Base-by-base conservation (phyloP, 208 protist species). In the Leishmania lainsoni region DNA sequence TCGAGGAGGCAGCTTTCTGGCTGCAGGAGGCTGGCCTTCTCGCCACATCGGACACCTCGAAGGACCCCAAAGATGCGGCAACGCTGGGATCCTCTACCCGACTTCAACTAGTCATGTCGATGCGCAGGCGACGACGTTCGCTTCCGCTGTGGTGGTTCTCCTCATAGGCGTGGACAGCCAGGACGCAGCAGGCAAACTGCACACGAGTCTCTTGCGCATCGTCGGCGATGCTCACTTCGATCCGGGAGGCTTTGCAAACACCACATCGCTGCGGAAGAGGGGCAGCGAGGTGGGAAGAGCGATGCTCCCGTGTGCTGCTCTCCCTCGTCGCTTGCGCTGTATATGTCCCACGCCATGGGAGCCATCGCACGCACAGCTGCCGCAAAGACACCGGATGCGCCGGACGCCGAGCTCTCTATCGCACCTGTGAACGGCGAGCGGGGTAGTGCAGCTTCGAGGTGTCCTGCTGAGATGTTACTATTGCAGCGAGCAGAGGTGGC, bases 131-230 rank as follows among this genome's bases (percentile, higher is more conserved):
- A 22, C 35, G 74, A 68, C 71, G 10, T 35, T 9, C 1, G 20
- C 26, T 63, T 29, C 54, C 29, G 6, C 54, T 20, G 45, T 59
- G 0, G 14, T 52, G 6, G 69, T 86, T 5, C 32, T 86, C 2
- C 29, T 86, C 10, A 9, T 86, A 2, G 74, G 74, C 14, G 82
- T 86, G 51, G 65, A 80, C 49, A 74, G 65, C 20, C 73, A 82
- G 66, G 82, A 81, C 52, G 82, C 65, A 3, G 69, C 65, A 16
- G 82, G 82, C 6, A 74, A 56, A 12, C 59, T 86, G 48, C 82
- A 82, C 78, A 68, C 65, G 56, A 58, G 77, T 4, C 78, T 86
- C 5, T 45, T 86, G 32, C 82, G 82, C 26, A 71, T 86, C 20
- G 48, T 86, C 14, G 16, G 56, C 74, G 82, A 86, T 20, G 22